Evolutionary conservation across 257 asterid species (phyloP).

Genomic region (Oldenlandia corymbosa): DNA sequence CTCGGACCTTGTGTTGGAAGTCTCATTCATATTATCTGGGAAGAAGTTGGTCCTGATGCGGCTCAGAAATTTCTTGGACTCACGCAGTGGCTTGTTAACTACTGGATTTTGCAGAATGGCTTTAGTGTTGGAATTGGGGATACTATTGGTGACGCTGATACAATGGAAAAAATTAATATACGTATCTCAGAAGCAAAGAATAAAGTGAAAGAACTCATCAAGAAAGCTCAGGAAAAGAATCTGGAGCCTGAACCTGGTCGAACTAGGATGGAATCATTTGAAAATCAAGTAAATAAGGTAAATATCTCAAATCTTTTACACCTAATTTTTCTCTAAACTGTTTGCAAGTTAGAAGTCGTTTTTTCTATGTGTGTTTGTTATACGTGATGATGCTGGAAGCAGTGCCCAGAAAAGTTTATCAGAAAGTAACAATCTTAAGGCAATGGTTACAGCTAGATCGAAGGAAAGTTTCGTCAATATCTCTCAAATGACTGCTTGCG

Average conservation of each 20-base stretch:
- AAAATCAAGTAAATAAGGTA: conserved; percentile 97
- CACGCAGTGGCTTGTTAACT: conserved; percentile 98
- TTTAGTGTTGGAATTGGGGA: conserved; percentile 99
- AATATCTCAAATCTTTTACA: not conserved
- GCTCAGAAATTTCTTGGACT: conserved; percentile 98
- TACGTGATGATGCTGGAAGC: conserved; percentile 99
- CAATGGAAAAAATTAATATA: conserved; percentile 80
- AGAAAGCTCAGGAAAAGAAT: conserved; percentile 59
- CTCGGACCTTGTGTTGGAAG: conserved; percentile 97
- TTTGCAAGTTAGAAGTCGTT: not conserved
- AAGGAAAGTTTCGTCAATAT: conserved; percentile 98
- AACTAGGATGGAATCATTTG: conserved; percentile 94
- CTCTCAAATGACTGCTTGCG: conserved; percentile 99
- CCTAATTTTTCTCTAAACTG: not conserved
- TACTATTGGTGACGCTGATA: conserved; percentile 91
- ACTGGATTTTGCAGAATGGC: conserved; percentile 96
- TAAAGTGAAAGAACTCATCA: conserved; percentile 83
- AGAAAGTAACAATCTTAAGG: conserved; percentile 95
- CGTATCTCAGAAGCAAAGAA: conserved; percentile 84
- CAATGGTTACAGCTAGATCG: conserved; percentile 99
- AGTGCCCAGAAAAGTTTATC: conserved; percentile 96
- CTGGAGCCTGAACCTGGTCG: conserved; percentile 99
- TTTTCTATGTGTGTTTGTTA: conserved; percentile 14
- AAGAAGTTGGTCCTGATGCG: conserved; percentile 99
- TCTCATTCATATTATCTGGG: conserved; percentile 99